Conservation (phyloP, 768 basidiomycete genomes). For the Boletus reticulatus region DNA sequence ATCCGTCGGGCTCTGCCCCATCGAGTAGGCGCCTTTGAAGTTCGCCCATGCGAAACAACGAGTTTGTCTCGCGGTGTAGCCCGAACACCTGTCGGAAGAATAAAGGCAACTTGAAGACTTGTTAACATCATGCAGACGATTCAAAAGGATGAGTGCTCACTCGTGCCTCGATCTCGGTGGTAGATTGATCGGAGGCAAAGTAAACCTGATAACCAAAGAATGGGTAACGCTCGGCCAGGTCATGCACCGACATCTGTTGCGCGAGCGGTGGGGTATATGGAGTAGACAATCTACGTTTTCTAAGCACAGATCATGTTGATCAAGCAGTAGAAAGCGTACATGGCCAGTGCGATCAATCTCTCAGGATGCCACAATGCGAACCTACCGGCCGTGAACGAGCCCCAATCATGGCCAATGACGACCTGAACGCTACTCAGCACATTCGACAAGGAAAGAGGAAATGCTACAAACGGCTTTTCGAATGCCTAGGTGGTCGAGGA, state of each 20-base stretch:
- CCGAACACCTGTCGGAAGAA: conserved; percentile 19
- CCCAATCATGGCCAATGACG: conserved; percentile 83
- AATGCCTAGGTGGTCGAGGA: conserved; percentile 57
- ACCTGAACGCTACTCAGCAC: conserved; percentile 37
- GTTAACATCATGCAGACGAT: conserved; percentile 9
- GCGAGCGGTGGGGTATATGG: conserved; percentile 62
- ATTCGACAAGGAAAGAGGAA: not conserved
- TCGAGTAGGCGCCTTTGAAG: conserved; percentile 8
- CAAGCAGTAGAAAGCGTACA: conserved; percentile 45
- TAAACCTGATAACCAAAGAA: conserved; percentile 68
- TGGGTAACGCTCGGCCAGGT: conserved; percentile 51
- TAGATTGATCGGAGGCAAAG: conserved; percentile 53
- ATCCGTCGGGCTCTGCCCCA: conserved; percentile 3
- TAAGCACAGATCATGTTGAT: not conserved
- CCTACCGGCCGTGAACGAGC: conserved; percentile 57
- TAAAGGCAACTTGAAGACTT: conserved; percentile 24
- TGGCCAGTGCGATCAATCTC: conserved; percentile 53
- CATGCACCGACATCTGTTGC: conserved; percentile 47
- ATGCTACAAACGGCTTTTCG: conserved; percentile 48
- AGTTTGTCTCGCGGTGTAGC: not conserved
- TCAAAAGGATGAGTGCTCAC: conserved; percentile 34
- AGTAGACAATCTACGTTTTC: conserved; percentile 53
- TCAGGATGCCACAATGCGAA: conserved; percentile 75
- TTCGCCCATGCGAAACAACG: not conserved
- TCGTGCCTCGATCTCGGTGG: conserved; percentile 52